Base-by-base conservation (phyloP, 2,329 filamentous ascomycete species). In the Fusarium cyanostomum region DNA sequence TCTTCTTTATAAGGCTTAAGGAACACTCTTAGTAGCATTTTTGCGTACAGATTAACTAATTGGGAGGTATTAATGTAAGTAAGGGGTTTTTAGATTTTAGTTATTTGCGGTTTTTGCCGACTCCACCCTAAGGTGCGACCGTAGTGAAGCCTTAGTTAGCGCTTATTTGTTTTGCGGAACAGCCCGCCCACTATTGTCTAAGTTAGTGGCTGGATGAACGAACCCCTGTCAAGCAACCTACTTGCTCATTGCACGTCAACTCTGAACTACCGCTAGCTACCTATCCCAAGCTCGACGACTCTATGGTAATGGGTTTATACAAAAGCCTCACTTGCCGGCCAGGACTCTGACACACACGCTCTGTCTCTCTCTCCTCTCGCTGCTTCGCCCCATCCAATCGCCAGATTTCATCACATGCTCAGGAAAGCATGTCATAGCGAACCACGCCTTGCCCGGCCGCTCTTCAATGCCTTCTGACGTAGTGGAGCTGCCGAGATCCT, bases 361-460 rank as follows among this genome's bases (percentile, higher is more conserved):
- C 8, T 15, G 21, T 27, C 12, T 18, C 15, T 28, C 21, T 31
- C 31, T 6, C 16, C 18, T 16, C 9, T 45, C 11, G 11, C 30
- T 4, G 18, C 12, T 28, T 35, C 18, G n/a, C 34, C 13, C 28
- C 33, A 12, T 31, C 16, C 26, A 15, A 26, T 49, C 15, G 16
- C 27, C 33, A 43, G 13, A n/a, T 24, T 27, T 31, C 34, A 35
- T 26, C 50, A 7, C 26, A 21, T 28, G 24, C 26, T 38, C 26
- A 45, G 21, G 16, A 52, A 51, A 31, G 16, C 30, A 33, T 24
- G 8, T 62, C 55, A 70, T n/a, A 69, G 41, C 26, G 62, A 70
- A 28, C 63, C 56, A 21, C 60, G 64, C 35, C 66, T 67, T 30
- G 56, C 39, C 2, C 67, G 59, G 10, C 37, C 35, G 26, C 38